Evolutionary conservation across 1,284 basidiomycete genomes (phyloP).

Genomic region (Trichosporon asahii): DNA sequence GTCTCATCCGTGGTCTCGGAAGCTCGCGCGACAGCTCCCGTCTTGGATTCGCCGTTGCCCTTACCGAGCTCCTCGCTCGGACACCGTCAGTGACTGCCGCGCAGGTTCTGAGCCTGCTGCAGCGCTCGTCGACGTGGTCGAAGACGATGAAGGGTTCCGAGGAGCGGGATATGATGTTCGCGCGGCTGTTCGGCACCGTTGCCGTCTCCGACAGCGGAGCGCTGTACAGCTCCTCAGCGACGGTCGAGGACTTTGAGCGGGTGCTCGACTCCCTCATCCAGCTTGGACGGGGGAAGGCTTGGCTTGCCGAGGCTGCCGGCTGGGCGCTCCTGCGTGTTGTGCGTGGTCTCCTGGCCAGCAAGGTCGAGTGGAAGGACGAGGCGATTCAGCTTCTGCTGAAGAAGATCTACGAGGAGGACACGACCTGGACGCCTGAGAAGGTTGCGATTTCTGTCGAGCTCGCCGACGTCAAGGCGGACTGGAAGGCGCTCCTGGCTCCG

Average conservation of each 20-base stretch:
- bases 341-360: slow-evolving; percentile 60
- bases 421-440: slow-evolving; percentile 80
- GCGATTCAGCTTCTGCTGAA: slow-evolving; percentile 60
- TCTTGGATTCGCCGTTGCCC: slow-evolving; percentile 88
- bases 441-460: slow-evolving; percentile 73
- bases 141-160: slow-evolving; percentile 81
- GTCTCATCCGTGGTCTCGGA: slow-evolving; percentile 79
- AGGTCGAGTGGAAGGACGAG: slow-evolving; percentile 68
- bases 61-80: slow-evolving; percentile 85
- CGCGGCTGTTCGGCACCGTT: slow-evolving; percentile 84
- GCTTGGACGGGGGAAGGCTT: slow-evolving; percentile 78
- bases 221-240: slow-evolving; percentile 63
- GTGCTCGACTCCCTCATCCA: slow-evolving; percentile 64
- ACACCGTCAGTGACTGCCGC: slow-evolving; percentile 73
- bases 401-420: slow-evolving; percentile 59
- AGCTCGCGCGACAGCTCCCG: slow-evolving; percentile 89
- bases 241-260: slow-evolving; percentile 61
- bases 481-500: slow-evolving; percentile 66
- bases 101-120: slow-evolving; percentile 69
- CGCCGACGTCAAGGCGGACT: slow-evolving; percentile 52
- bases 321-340: slow-evolving; percentile 71
- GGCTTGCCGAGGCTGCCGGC: slow-evolving; percentile 88
- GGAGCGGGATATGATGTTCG: slow-evolving; percentile 87
- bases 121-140: slow-evolving; percentile 65
- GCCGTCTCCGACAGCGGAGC: slow-evolving; percentile 76